Conservation (phyloP, 768 basidiomycete species). For the Jaapia argillacea region DNA sequence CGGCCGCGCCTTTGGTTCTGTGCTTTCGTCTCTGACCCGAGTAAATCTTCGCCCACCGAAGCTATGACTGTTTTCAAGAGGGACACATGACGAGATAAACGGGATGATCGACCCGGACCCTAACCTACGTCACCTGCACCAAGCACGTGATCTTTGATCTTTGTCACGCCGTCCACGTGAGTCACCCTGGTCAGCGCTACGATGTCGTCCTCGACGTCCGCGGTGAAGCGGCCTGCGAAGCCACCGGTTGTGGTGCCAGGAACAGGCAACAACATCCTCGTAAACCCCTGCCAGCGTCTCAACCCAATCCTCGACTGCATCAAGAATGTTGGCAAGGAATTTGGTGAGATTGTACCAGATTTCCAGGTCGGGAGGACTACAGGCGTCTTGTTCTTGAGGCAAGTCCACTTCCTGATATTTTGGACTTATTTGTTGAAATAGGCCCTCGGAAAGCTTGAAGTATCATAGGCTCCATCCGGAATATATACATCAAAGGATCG, state of each 20-base stretch:
- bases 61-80: too few relatives aligned
- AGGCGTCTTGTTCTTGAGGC: slow-evolving; percentile 90
- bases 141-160: too few relatives aligned
- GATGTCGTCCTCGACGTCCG: too few relatives aligned
- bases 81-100: too few relatives aligned
- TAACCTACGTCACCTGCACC: too few relatives aligned
- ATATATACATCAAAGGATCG: slow-evolving; percentile 88
- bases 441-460: slow-evolving; percentile 46
- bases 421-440: background rate
- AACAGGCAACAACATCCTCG: slow-evolving; percentile 51
- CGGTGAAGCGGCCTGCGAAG: slow-evolving; percentile 6
- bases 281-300: slow-evolving; percentile 62
- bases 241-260: slow-evolving; percentile 60
- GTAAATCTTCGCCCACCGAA: too few relatives aligned
- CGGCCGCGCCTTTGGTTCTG: too few relatives aligned
- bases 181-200: background rate
- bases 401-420: slow-evolving; percentile 2
- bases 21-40: too few relatives aligned
- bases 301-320: slow-evolving; percentile 88
- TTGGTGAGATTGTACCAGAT: slow-evolving; percentile 87
- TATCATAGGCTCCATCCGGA: slow-evolving; percentile 98
- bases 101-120: too few relatives aligned
- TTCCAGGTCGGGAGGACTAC: slow-evolving; percentile 95
- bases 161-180: background rate
- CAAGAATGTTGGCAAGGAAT: slow-evolving; percentile 86